Conservation (phyloP, 2,329 filamentous ascomycete genomes). For the Aspergillus puulaauensis region DNA sequence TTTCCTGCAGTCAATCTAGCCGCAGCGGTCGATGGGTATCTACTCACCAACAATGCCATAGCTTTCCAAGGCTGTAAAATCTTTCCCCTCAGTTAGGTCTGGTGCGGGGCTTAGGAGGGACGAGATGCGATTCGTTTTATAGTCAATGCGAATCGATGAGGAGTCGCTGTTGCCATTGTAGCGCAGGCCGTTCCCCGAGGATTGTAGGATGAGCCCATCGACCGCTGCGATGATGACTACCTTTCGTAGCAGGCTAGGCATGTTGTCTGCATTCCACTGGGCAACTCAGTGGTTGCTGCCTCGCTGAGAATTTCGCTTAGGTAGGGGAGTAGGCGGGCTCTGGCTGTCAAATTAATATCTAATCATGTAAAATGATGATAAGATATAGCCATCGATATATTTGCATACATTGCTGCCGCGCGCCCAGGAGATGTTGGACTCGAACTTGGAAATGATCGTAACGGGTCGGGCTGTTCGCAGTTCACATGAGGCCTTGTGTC, state of each 20-base stretch:
- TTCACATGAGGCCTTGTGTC: constrained; percentile 13
- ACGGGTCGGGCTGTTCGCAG: not conserved
- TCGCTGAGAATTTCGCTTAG: constrained; percentile 4
- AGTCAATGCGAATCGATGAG: constrained; percentile 68
- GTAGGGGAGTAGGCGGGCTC: constrained; percentile 4
- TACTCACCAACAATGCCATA: constrained; percentile 58
- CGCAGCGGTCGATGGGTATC: not conserved
- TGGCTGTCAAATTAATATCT: not conserved
- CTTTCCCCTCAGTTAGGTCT: constrained; percentile 28
- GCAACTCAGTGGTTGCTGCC: not conserved
- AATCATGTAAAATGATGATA: not conserved
- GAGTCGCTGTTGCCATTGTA: constrained; percentile 53
- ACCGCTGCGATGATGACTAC: constrained; percentile 75
- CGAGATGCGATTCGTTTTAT: constrained; percentile 58
- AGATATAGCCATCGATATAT: not conserved
- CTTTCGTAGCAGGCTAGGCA: constrained; percentile 79
- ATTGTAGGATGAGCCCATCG: constrained; percentile 80
- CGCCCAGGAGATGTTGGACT: not conserved
- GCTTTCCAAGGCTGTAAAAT: constrained; percentile 44
- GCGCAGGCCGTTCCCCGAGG: constrained; percentile 53
- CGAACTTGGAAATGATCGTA: not conserved
- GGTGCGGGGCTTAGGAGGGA: constrained; percentile 39
- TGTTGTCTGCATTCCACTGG: constrained; percentile 35
- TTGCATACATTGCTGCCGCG: not conserved
- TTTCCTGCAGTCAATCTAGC: no score